These are phyloP conservation scores for Arthrobotrys megalospora DNA, from an alignment of 2,329 filamentous ascomycete species.

Conservation along the genomic window DNA sequence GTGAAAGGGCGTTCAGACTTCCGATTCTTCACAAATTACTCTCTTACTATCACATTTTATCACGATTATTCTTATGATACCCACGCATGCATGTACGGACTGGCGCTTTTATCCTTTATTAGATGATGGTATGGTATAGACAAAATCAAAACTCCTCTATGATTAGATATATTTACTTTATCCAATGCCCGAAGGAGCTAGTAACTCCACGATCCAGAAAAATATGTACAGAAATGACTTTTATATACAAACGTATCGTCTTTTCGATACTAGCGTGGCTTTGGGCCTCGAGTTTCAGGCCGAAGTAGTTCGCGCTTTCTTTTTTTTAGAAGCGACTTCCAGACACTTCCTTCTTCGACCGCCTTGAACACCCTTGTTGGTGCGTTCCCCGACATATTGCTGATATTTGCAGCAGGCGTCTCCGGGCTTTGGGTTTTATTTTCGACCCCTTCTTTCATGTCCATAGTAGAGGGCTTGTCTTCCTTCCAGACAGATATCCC, in stretches of 20 bases:
- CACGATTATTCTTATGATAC: slow-evolving; percentile 44
- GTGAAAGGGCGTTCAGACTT: neutral
- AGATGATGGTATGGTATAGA: slow-evolving; percentile 20
- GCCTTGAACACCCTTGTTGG: slow-evolving; percentile 8
- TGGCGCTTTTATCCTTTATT: slow-evolving; percentile 20
- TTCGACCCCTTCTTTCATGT: neutral
- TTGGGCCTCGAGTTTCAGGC: slow-evolving; percentile 25
- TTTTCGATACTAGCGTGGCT: neutral
- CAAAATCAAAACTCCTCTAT: slow-evolving; percentile 3
- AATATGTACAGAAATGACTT: slow-evolving; percentile 14
- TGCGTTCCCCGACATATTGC: neutral
- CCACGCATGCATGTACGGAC: slow-evolving; percentile 29
- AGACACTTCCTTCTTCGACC: slow-evolving; percentile 27
- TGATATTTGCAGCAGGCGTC: neutral
- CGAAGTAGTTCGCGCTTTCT: slow-evolving; percentile 44
- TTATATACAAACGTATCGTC: slow-evolving; percentile 17
- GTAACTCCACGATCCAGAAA: neutral
- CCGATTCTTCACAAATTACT: neutral
- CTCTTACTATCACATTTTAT: slow-evolving; percentile 1
- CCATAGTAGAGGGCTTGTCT: neutral
- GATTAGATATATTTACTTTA: neutral
- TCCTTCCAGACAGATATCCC: neutral
- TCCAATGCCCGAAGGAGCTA: neutral
- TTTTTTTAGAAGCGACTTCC: slow-evolving; percentile 41
- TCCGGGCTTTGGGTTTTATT: neutral